Evolutionary conservation across 108 stramenopile species (phyloP), one percentile per base, ranked within the genome.

Genomic region (Skeletonema tropicum): DNA sequence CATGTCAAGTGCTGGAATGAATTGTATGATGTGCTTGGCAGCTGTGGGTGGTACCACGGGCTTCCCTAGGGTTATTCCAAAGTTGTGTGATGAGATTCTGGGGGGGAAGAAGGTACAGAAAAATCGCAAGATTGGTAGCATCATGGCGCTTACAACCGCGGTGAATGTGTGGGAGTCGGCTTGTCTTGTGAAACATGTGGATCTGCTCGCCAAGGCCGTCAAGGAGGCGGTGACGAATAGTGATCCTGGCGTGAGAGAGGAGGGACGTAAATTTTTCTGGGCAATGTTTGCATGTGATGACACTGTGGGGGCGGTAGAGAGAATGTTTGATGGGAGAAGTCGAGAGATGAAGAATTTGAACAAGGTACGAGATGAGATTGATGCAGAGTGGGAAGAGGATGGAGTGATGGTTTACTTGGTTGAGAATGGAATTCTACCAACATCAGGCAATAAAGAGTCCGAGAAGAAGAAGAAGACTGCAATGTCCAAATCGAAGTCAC

Each of bases 161-260:
- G 60, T 83, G 58, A 66, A 79, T 29, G 69, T 66, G 5, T 86
- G 85, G 85, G 64, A 74, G 26, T 23, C 38, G 7, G 10, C 11
- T 45, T 72, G 58, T 23, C 71, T 83, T 30, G 74, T 62, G 9
- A 81, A 65, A 19, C 41, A 73, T 41, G 58, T 58, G 11, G 82
- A 71, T 17, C 63, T 61, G 38, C 46, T 86, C 5, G 42, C 38
- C 6, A 76, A 71, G 74, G 82, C 82, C 14, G 70, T 73, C 29
- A 76, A 57, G 65, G 75, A 80, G 64, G 77, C 67, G 0, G 31
- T 61, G 31, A 64, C 70, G 13, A 66, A 82, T 66, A 58, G 58
- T n/a, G 85, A 86, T 60, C 82, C 82, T 12, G 75, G 61, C 11
- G 85, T 86, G 5, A 57, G 85, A 62, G 85, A 86, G 79, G 85